Evolutionary conservation across 768 basidiomycete genomes (phyloP).

Genomic region (Mycena leptocephala): DNA sequence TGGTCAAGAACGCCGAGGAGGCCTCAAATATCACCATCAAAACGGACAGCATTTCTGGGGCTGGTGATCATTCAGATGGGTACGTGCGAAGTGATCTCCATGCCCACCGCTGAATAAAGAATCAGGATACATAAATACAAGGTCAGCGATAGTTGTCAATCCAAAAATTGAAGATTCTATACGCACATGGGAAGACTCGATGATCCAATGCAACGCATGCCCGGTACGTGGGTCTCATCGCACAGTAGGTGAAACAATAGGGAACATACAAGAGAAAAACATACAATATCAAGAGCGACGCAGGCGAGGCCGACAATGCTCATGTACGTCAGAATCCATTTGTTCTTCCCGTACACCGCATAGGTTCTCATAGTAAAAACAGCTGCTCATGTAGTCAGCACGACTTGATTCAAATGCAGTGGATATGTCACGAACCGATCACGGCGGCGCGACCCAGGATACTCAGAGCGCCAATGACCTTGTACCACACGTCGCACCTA

Average conservation of each 20-base stretch:
- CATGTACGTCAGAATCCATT: conserved; percentile 41
- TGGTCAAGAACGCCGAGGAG: conserved; percentile 42
- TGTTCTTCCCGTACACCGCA: conserved; percentile 43
- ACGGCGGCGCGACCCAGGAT: conserved; percentile 21
- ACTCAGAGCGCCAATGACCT: conserved; percentile 20
- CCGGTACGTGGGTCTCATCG: conserved; percentile 42
- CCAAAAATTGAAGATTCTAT: not conserved
- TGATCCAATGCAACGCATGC: conserved; percentile 42
- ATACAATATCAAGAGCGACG: conserved; percentile 45
- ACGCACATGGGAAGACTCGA: conserved; percentile 35
- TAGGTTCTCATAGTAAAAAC: conserved; percentile 39
- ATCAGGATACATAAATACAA: not conserved
- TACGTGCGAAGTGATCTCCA: not conserved
- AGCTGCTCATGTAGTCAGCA: conserved; percentile 12
- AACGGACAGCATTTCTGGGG: conserved; percentile 45
- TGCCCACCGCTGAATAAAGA: not conserved
- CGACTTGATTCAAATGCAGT: not conserved
- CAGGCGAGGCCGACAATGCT: conserved; percentile 39
- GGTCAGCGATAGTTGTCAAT: not conserved
- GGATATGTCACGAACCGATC: not conserved
- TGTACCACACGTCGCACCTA: conserved; percentile 29
- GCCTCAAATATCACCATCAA: conserved; percentile 48
- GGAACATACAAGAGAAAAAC: not conserved
- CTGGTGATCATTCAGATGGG: conserved; percentile 18
- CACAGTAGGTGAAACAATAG: not conserved